Evolutionary conservation across 352 stramenopile genomes (phyloP).

Genomic region (Thraustotheca clavata): DNA sequence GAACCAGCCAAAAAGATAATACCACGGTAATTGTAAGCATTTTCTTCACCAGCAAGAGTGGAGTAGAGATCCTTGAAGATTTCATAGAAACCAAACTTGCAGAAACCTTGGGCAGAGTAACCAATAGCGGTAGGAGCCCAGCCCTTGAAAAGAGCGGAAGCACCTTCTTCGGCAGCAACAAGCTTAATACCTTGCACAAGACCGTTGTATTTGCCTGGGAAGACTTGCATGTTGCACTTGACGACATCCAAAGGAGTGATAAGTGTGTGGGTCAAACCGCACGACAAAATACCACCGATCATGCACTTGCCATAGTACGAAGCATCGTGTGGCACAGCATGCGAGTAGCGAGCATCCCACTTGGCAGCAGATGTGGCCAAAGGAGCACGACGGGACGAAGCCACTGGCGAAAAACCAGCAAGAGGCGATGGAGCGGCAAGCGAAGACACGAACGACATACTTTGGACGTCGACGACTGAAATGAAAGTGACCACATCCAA

Average conservation of each 20-base stretch:
- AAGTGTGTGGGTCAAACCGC: constrained; percentile 88
- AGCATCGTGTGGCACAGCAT: constrained; percentile 77
- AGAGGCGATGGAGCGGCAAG: constrained; percentile 11
- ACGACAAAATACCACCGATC: constrained; percentile 88
- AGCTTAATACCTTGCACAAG: constrained; percentile 74
- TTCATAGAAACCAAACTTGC: constrained; percentile 94
- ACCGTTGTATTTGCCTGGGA: constrained; percentile 76
- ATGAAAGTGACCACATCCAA: constrained; percentile 7
- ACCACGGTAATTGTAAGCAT: constrained; percentile 88
- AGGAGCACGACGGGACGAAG: constrained; percentile 37
- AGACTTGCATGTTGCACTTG: constrained; percentile 95
- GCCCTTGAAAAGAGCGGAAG: constrained; percentile 81
- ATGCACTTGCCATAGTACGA: constrained; percentile 94
- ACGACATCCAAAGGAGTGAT: constrained; percentile 91
- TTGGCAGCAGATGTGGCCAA: constrained; percentile 71
- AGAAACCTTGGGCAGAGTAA: constrained; percentile 86
- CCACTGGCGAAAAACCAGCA: constrained; percentile 20
- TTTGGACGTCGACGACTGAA: constrained; percentile 15
- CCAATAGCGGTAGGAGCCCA: constrained; percentile 88
- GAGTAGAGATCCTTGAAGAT: constrained; percentile 94
- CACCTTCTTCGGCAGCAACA: constrained; percentile 82
- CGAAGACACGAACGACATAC: constrained; percentile 20
- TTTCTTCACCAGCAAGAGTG: constrained; percentile 86
- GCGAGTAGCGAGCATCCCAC: constrained; percentile 75
- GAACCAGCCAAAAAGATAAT: constrained; percentile 89